Conservation (phyloP, 192 early-diverging fungal species). For the Endogone sp. region DNA sequence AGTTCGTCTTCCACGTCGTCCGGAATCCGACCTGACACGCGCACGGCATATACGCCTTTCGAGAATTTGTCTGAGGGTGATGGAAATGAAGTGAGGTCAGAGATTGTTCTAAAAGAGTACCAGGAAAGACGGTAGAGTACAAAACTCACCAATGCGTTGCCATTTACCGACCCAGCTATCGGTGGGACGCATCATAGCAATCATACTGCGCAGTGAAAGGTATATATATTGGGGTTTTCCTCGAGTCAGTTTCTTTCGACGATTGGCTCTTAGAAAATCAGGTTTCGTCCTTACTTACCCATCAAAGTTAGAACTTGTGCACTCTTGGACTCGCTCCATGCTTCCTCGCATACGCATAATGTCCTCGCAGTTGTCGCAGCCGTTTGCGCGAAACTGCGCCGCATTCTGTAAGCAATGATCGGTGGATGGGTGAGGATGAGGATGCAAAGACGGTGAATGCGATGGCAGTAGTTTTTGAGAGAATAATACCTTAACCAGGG, state of each 20-base stretch:
- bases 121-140: neutral
- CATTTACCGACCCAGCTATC: conserved; percentile 76
- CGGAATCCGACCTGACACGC: conserved; percentile 67
- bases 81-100: neutral
- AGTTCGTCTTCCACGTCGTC: conserved; percentile 73
- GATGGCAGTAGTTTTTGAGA: neutral
- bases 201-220: conserved; percentile 36
- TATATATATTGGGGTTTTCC: neutral
- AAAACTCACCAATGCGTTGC: conserved; percentile 55
- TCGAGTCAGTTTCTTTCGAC: too few relatives aligned
- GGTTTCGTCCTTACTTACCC: conserved; percentile 53
- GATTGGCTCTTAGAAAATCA: too few relatives aligned
- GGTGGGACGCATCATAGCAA: conserved; percentile 70
- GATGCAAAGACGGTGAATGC: neutral
- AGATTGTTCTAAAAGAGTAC: neutral
- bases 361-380: conserved; percentile 83
- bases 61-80: conserved; percentile 46
- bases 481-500: conserved; percentile 73
- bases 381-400: conserved; percentile 60
- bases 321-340: conserved; percentile 63
- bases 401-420: conserved; percentile 41
- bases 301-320: conserved; percentile 75
- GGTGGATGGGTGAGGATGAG: neutral
- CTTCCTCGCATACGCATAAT: conserved; percentile 64
- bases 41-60: conserved; percentile 73